These are phyloP conservation scores for Speleostelium caveatum DNA, from an alignment of 78 protist genomes.

Conservation along the genomic window DNA sequence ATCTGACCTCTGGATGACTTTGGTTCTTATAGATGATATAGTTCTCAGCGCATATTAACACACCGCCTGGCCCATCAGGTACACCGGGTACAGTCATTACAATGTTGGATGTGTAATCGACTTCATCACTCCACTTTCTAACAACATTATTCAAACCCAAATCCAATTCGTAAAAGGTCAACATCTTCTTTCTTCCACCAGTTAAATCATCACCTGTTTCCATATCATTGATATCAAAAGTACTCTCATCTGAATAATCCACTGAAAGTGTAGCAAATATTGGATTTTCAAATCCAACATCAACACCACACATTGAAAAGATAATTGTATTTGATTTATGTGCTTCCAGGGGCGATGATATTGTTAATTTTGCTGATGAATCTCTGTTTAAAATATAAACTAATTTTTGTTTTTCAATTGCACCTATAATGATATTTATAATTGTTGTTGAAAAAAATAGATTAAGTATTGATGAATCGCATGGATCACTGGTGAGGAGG, in stretches of 20 bases:
- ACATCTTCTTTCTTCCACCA: constrained; percentile 53
- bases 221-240: constrained; percentile 55
- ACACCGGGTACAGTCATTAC: constrained; percentile 96
- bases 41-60: constrained; percentile 88
- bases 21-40: constrained; percentile 55
- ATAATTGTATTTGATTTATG: constrained; percentile 90
- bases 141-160: constrained; percentile 98
- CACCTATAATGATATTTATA: constrained; percentile 66
- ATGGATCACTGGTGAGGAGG: not conserved
- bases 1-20: constrained; percentile 38
- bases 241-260: constrained; percentile 83
- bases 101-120: constrained; percentile 84
- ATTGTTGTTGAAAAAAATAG: not conserved
- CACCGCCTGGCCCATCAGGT: constrained; percentile 97
- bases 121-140: constrained; percentile 86
- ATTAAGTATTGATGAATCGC: not conserved
- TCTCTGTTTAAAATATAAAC: constrained; percentile 97
- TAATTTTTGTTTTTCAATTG: constrained; percentile 97
- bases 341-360: constrained; percentile 98
- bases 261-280: constrained; percentile 97
- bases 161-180: constrained; percentile 98
- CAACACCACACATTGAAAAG: constrained; percentile 92
- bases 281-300: constrained; percentile 99
- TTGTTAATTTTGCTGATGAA: constrained; percentile 85
- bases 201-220: constrained; percentile 30